A percentile compares a stretch with the other conserved stretches of the same genome.
phyloP scores from a whole-genome alignment of 2,329 filamentous ascomycete species.

The Fusarium sp. region DNA sequence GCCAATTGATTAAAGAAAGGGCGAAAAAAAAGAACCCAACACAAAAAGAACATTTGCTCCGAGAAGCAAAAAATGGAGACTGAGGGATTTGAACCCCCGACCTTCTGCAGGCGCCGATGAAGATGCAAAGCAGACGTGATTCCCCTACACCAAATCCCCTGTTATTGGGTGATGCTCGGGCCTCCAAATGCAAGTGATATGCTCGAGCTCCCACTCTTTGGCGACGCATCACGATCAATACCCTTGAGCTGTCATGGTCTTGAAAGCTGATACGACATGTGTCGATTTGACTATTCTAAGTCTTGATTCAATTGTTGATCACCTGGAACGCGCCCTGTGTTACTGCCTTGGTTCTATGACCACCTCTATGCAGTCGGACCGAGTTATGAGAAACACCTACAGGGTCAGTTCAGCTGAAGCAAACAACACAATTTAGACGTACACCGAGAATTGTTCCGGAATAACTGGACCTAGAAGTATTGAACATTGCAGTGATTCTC shows the following conservation, averaged over 20 bases:
- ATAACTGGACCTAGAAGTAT: not conserved
- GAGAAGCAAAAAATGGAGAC: slow-evolving; percentile 39
- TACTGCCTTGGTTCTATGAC: not conserved
- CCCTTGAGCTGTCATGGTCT: not conserved
- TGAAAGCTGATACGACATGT: not conserved
- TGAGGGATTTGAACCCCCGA: slow-evolving; percentile 47
- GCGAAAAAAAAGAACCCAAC: not conserved
- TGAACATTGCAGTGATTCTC: fast-evolving
- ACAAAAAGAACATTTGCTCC: not conserved
- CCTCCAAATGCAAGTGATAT: not conserved
- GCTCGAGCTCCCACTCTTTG: not conserved
- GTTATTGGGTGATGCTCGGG: not conserved
- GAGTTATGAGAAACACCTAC: not conserved
- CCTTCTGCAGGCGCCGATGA: slow-evolving; percentile 38
- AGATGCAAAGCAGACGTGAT: slow-evolving; percentile 46
- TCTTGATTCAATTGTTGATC: not conserved
- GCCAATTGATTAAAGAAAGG: not conserved
- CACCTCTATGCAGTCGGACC: not conserved
- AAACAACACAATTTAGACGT: not conserved
- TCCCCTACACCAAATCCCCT: slow-evolving; percentile 47
- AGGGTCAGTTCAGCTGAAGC: not conserved
- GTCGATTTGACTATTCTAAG: not conserved
- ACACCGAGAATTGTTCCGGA: not conserved
- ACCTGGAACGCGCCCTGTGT: fast-evolving
- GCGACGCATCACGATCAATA: not conserved